Evolutionary conservation across 2,329 filamentous ascomycete species (phyloP).

Genomic region (Diplocarpon mali): DNA sequence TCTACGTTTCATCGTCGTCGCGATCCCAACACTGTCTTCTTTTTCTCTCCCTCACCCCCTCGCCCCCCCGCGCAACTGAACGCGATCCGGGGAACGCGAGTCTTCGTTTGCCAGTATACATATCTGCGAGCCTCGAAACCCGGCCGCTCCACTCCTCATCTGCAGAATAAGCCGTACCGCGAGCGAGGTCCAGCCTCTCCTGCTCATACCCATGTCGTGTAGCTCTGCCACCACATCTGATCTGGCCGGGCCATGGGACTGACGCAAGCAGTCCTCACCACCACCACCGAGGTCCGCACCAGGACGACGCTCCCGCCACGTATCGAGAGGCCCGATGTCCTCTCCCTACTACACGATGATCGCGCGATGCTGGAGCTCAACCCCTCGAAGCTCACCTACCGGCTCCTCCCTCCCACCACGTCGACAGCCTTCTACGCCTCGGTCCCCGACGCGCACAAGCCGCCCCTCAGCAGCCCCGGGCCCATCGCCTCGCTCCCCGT

Average conservation of each 20-base stretch:
- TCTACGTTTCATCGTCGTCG: too few species aligned
- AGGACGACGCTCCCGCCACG: constrained; percentile 63
- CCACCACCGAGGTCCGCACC: constrained; percentile 25
- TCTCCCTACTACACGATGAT: constrained; percentile 69
- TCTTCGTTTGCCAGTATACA: too few species aligned
- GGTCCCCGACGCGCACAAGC: constrained; percentile 48
- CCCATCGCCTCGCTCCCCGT: constrained; percentile 12
- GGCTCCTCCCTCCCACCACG: constrained; percentile 44
- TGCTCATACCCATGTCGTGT: too few species aligned
- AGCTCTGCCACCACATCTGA: too few species aligned
- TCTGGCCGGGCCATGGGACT: background rate
- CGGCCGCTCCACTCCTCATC: too few species aligned
- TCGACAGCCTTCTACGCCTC: constrained; percentile 16
- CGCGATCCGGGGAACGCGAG: too few species aligned
- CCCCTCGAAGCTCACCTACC: constrained; percentile 63
- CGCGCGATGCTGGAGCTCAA: constrained; percentile 76
- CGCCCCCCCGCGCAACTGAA: too few species aligned
- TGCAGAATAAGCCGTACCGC: too few species aligned
- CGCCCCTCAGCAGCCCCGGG: constrained; percentile 32
- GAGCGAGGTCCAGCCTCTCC: too few species aligned
- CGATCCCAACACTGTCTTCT: too few species aligned
- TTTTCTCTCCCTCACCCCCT: too few species aligned
- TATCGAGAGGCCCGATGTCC: constrained; percentile 54
- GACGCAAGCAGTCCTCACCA: constrained; percentile 16
- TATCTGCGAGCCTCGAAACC: too few species aligned